phyloP scores from a whole-genome alignment of 2,329 filamentous ascomycete genomes.

The Phyllosticta citrichinensis region DNA sequence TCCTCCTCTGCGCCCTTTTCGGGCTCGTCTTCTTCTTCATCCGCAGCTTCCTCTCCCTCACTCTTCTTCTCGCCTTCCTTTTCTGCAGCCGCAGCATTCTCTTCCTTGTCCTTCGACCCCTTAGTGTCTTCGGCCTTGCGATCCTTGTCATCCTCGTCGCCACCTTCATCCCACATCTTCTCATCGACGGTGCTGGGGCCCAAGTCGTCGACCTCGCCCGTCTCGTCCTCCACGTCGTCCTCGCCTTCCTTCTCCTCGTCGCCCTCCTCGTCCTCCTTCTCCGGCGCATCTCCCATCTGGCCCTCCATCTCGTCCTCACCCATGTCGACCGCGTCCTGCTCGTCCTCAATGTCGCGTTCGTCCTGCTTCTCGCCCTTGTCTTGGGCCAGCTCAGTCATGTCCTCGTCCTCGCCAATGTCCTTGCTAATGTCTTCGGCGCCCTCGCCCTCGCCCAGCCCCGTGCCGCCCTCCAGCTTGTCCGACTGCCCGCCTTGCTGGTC shows the following conservation, averaged over 20 bases:
- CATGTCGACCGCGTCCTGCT: slow-evolving; percentile 85
- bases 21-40: slow-evolving; percentile 41
- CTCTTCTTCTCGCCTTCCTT: slow-evolving; percentile 46
- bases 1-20: slow-evolving; percentile 50
- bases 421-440: slow-evolving; percentile 97
- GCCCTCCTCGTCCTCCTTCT: slow-evolving; percentile 48
- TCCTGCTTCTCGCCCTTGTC: slow-evolving; percentile 55
- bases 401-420: slow-evolving; percentile 87
- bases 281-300: slow-evolving; percentile 54
- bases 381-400: slow-evolving; percentile 82
- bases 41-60: slow-evolving; percentile 55
- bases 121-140: slow-evolving; percentile 55
- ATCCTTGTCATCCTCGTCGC: slow-evolving; percentile 63
- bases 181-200: slow-evolving; percentile 88
- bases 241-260: slow-evolving; percentile 37
- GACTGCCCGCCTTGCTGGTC: slow-evolving; percentile 54
- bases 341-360: slow-evolving; percentile 58
- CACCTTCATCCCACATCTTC: slow-evolving; percentile 93
- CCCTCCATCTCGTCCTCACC: slow-evolving; percentile 87
- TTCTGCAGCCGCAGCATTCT: slow-evolving; percentile 36
- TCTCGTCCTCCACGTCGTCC: slow-evolving; percentile 73
- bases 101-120: slow-evolving; percentile 39
- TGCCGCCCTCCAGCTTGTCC: slow-evolving; percentile 80
- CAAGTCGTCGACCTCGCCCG: slow-evolving; percentile 81
- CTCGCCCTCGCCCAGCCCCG: slow-evolving; percentile 87